Conservation (phyloP, 768 basidiomycete genomes). For the Leccinum subgranulosum region DNA sequence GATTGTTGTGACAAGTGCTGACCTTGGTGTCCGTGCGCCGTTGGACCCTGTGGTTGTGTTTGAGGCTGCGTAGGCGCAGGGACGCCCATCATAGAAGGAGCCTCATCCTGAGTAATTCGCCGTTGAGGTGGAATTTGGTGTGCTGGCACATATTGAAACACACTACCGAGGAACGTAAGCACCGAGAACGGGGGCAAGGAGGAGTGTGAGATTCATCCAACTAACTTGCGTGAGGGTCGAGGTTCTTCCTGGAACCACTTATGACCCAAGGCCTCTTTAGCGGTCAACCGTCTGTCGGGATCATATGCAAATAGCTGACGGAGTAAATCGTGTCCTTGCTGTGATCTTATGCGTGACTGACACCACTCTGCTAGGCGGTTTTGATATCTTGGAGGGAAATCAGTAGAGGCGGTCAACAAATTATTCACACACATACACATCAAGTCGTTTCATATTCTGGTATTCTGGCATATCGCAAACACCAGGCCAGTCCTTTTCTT, state of each 20-base stretch:
- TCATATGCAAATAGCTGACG: conserved; percentile 85
- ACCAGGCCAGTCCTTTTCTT: conserved; percentile 87
- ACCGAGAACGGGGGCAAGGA: not conserved
- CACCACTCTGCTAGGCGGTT: conserved; percentile 78
- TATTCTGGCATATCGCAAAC: conserved; percentile 87
- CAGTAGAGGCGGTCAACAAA: not conserved
- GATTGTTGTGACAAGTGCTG: conserved; percentile 34
- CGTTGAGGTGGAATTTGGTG: conserved; percentile 80
- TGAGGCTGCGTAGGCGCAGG: conserved; percentile 45
- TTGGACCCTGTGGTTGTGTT: conserved; percentile 41
- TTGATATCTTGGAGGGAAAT: conserved; percentile 42
- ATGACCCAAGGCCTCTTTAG: conserved; percentile 76
- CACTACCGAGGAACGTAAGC: conserved; percentile 43
- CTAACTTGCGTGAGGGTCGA: conserved; percentile 80
- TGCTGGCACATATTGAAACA: conserved; percentile 62
- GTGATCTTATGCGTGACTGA: conserved; percentile 53
- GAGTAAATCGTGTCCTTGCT: conserved; percentile 79
- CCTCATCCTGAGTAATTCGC: conserved; percentile 91
- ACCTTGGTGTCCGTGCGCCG: conserved; percentile 48
- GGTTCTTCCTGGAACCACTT: conserved; percentile 94
- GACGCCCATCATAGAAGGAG: conserved; percentile 78
- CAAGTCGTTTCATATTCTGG: conserved; percentile 73
- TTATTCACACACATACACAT: conserved; percentile 47
- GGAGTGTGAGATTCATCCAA: conserved; percentile 9
- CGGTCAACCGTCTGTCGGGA: conserved; percentile 82